Base-by-base conservation (phyloP, 2,329 filamentous ascomycete species). In the Graphilbum ipis-grandicollis region DNA sequence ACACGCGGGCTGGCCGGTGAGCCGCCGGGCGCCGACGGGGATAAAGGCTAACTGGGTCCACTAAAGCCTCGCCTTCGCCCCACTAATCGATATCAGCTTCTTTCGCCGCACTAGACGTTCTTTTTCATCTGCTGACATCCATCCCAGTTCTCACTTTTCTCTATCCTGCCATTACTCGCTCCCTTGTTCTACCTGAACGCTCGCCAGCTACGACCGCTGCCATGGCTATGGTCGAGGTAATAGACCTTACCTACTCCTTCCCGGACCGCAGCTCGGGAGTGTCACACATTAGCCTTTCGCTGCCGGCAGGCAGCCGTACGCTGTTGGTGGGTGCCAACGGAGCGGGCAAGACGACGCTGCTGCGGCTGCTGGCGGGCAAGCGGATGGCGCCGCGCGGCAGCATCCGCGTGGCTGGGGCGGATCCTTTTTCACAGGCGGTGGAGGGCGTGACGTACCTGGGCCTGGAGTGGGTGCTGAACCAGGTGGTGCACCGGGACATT, bases 371-470 rank as follows among this genome's bases (percentile, higher is more conserved):
- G 41, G 84, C 86, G 15, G 90, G 90, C 52, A 96, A 96, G 64
- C 84, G 86, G 39, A 81, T 98, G 50, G 80, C 88, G 1, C 88
- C 90, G 0, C 60, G 63, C 37, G 63, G 69, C 52, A 75, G 76
- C 45, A 81, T 98, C 54, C 63, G 62, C 49, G 77, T 98, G 43
- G 79, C 73, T 34, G 83, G 81, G 44, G 73, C 83, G 34, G 90
- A 98, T 57, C 90, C 90, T 9, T 98, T 98, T 71, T 80, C 83
- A 55, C 71, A 85, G 26, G 75, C 78, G 10, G 73, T 94, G 21
- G 82, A 93, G 58, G 90, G 90, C 43, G 88, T 98, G 23, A 96
- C 88, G 18, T 98, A 98, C 57, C 79, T 98, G 8, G 90, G 90
- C 1, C 73, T 94, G 1, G 90, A 98, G 65, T 98, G 90, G 90